Percentiles rank a stretch among this genome's conserved stretches.
Evolutionary conservation across 73 alveolate species (phyloP).

Genomic region (Paramecium pentaurelia): DNA sequence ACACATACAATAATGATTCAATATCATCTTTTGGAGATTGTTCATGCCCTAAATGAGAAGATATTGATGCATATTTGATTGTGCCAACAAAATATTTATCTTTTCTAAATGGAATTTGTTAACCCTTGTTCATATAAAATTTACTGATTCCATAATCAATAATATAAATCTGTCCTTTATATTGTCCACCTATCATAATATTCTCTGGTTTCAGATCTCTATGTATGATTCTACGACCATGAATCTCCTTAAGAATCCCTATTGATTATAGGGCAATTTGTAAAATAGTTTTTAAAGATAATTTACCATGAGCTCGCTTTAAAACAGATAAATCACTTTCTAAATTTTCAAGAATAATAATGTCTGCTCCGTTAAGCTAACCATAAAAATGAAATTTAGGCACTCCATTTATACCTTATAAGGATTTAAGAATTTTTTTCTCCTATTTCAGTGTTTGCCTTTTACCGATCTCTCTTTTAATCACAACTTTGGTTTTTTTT

Average conservation of each 20-base stretch:
- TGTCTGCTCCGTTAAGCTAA: not conserved
- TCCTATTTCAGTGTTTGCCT: not conserved
- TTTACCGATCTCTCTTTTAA: not conserved
- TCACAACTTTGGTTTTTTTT: not conserved
- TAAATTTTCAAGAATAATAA: not conserved
- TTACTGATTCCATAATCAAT: not conserved
- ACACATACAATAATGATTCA: conserved; percentile 62
- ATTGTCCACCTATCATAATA: not conserved
- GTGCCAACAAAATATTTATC: conserved; percentile 63
- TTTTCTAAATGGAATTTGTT: not conserved
- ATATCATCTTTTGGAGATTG: conserved; percentile 67
- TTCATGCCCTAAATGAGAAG: conserved; percentile 57
- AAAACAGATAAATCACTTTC: not conserved
- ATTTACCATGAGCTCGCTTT: not conserved
- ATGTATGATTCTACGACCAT: not conserved
- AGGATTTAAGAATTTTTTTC: not conserved
- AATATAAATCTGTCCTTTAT: not conserved
- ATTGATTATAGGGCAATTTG: not conserved
- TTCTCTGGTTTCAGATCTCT: not conserved
- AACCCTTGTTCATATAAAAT: not conserved
- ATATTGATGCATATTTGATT: conserved; percentile 58
- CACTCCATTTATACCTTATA: not conserved
- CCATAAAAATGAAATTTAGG: not conserved
- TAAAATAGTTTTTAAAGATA: not conserved
- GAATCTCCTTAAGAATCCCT: not conserved